These are phyloP conservation scores for Hypericum androsaemum DNA, from an alignment of 345 rosid species.

Conservation along the genomic window DNA sequence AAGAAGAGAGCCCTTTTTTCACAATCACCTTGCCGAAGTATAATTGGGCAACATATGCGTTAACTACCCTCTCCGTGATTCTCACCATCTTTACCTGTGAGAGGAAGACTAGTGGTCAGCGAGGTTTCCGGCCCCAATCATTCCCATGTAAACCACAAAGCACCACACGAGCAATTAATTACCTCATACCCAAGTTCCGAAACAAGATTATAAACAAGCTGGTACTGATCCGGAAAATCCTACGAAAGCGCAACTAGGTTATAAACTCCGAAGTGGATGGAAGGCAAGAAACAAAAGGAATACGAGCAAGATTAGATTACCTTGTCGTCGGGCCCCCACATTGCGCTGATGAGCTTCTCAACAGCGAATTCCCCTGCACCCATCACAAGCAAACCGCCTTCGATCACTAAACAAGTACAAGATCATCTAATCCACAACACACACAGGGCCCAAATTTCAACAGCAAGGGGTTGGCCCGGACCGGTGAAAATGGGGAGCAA, in stretches of 20 bases:
- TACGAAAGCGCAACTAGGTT: slow-evolving; percentile 16
- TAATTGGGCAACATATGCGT: slow-evolving; percentile 60
- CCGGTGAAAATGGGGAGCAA: slow-evolving; percentile 72
- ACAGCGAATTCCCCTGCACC: slow-evolving; percentile 64
- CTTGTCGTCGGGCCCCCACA: slow-evolving; percentile 29
- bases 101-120: neutral
- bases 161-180: neutral
- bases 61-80: slow-evolving; percentile 62
- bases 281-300: neutral
- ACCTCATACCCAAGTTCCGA: slow-evolving; percentile 63
- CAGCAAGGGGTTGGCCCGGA: neutral
- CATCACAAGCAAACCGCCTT: neutral
- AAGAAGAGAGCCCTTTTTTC: slow-evolving; percentile 7
- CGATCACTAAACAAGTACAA: no score
- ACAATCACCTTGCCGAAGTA: slow-evolving; percentile 56
- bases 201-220: slow-evolving; percentile 45
- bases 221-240: slow-evolving; percentile 72
- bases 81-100: slow-evolving; percentile 73
- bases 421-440: neutral
- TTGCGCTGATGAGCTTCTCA: slow-evolving; percentile 44
- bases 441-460: neutral
- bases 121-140: neutral
- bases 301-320: slow-evolving; percentile 26
- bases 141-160: neutral
- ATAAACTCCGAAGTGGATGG: slow-evolving; percentile 3